phyloP scores from a whole-genome alignment of 1,284 basidiomycete species.

The Papiliotrema laurentii region DNA sequence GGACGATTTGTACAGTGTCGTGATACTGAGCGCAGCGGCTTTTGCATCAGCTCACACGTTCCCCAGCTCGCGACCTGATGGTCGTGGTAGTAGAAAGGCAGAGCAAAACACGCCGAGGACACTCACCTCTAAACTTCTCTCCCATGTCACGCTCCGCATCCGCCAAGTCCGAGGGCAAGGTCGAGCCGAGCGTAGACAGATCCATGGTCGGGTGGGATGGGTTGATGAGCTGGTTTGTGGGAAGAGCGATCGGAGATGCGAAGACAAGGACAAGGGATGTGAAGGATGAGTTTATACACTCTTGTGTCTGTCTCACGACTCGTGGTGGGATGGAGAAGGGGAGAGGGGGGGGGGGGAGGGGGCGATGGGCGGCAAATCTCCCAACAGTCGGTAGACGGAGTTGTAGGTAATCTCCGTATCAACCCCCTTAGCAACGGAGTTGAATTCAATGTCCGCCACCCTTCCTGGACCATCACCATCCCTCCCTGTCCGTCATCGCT shows the following conservation, averaged over 20 bases:
- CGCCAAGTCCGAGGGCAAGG: conserved; percentile 43
- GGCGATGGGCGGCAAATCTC: no score
- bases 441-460: background rate
- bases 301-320: no score
- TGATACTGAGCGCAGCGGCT: conserved; percentile 49
- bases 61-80: background rate
- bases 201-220: conserved; percentile 32
- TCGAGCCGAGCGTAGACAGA: conserved; percentile 43
- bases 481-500: conserved; percentile 12
- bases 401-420: no score
- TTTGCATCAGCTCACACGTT: conserved; percentile 8
- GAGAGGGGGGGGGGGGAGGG: no score
- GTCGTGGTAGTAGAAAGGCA: background rate
- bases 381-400: no score
- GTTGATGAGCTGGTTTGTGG: background rate
- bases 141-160: conserved; percentile 49
- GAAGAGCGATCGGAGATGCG: background rate
- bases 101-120: background rate
- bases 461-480: background rate
- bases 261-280: background rate
- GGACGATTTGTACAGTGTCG: conserved; percentile 47
- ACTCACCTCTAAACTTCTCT: conserved; percentile 49
- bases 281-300: no score
- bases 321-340: no score
- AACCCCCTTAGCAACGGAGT: background rate